Percentiles rank a stretch among this genome's conserved stretches.
Evolutionary conservation across 768 basidiomycete species (phyloP).

Genomic region (Podaxis mareebaensis): DNA sequence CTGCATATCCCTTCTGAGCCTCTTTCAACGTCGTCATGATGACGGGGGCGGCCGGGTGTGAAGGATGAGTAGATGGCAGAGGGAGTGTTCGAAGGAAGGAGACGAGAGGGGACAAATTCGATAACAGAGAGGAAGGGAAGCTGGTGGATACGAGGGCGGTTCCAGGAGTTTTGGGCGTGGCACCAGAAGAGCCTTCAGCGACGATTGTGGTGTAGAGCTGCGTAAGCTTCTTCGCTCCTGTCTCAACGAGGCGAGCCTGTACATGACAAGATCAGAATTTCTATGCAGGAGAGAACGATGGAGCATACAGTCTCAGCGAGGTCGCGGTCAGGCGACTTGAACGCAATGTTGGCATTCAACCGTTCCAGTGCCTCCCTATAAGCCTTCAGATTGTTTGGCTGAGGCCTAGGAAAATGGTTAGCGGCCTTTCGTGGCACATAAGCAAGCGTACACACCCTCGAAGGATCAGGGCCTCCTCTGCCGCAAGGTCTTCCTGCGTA

Average conservation of each 20-base stretch:
- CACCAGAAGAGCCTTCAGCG: slow-evolving; percentile 82
- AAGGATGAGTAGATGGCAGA: slow-evolving; percentile 77
- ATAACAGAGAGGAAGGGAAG: slow-evolving; percentile 55
- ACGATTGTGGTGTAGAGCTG: slow-evolving; percentile 86
- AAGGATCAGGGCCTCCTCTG: slow-evolving; percentile 76
- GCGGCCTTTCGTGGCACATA: slow-evolving; percentile 3
- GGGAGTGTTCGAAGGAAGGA: slow-evolving; percentile 71
- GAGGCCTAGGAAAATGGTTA: slow-evolving; percentile 51
- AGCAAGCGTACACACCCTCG: slow-evolving; percentile 56
- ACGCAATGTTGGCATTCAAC: slow-evolving; percentile 77
- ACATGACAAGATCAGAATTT: background rate
- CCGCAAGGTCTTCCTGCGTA: slow-evolving; percentile 72
- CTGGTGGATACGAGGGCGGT: slow-evolving; percentile 29
- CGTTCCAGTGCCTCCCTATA: slow-evolving; percentile 78
- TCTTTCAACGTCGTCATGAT: slow-evolving; percentile 71
- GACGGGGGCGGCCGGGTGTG: slow-evolving; percentile 70
- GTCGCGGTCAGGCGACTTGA: slow-evolving; percentile 61
- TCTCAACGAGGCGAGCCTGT: slow-evolving; percentile 74
- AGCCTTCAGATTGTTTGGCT: slow-evolving; percentile 58
- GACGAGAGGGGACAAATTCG: slow-evolving; percentile 63
- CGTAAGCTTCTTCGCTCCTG: slow-evolving; percentile 78
- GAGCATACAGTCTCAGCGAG: slow-evolving; percentile 51
- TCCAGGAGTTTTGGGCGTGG: slow-evolving; percentile 41
- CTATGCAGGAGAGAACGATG: background rate
- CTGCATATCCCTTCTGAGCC: slow-evolving; percentile 80